phyloP scores from a whole-genome alignment of 805 yeast species.

The Zygotorulaspora chibaensis region DNA sequence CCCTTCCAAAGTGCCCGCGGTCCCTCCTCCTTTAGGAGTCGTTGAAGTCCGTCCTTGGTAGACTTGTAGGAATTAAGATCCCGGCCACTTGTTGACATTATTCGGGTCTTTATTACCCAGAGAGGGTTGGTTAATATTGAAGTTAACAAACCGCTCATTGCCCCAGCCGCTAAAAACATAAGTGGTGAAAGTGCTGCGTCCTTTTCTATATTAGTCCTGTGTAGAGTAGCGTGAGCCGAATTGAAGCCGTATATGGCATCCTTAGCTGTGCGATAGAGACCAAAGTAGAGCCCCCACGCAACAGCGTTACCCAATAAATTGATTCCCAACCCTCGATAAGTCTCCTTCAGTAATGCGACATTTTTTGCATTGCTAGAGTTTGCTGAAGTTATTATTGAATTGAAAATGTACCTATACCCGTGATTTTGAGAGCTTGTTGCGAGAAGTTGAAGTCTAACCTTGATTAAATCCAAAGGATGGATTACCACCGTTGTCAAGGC shows the following conservation, averaged over 20 bases:
- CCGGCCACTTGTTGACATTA: slow-evolving; percentile 48
- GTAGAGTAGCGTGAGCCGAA: not conserved
- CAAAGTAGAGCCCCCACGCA: slow-evolving; percentile 89
- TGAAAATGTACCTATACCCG: slow-evolving; percentile 25
- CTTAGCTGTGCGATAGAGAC: slow-evolving; percentile 64
- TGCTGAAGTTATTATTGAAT: slow-evolving; percentile 21
- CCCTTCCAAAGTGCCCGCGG: slow-evolving; percentile 66
- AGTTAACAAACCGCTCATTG: slow-evolving; percentile 70
- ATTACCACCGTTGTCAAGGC: slow-evolving; percentile 69
- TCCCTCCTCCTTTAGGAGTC: slow-evolving; percentile 55
- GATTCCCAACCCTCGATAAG: slow-evolving; percentile 75
- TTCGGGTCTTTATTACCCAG: slow-evolving; percentile 92
- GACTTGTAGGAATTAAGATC: slow-evolving; percentile 43
- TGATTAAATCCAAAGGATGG: slow-evolving; percentile 87
- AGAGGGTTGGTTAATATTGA: slow-evolving; percentile 82
- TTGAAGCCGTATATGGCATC: slow-evolving; percentile 28
- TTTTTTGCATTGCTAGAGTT: slow-evolving; percentile 2
- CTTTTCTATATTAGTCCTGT: slow-evolving; percentile 11
- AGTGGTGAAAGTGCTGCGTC: slow-evolving; percentile 30
- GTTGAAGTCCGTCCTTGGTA: slow-evolving; percentile 48
- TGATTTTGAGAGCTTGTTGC: slow-evolving; percentile 28
- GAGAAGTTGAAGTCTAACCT: slow-evolving; percentile 72
- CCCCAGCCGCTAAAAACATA: slow-evolving; percentile 52
- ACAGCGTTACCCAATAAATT: slow-evolving; percentile 78
- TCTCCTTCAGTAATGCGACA: slow-evolving; percentile 26